These are phyloP conservation scores for Fusarium sp. DNA, from an alignment of 2,329 filamentous ascomycete genomes.

Conservation along the genomic window DNA sequence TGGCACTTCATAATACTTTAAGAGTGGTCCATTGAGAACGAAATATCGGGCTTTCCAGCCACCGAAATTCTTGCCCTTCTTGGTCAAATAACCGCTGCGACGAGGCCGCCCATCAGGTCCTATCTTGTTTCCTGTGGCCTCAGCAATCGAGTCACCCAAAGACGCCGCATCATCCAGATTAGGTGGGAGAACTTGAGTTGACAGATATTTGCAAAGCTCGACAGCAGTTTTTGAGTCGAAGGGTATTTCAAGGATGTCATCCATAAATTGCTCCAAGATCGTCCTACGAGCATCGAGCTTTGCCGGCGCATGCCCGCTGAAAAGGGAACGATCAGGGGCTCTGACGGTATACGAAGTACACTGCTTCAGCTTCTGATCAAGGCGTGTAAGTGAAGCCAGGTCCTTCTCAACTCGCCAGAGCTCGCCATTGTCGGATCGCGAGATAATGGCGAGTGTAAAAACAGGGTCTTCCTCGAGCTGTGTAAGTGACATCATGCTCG, in stretches of 20 bases:
- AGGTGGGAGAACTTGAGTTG: conserved; percentile 72
- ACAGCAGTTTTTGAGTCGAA: conserved; percentile 82
- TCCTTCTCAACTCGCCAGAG: conserved; percentile 97
- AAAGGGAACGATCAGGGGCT: conserved; percentile 86
- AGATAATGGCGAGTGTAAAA: conserved; percentile 89
- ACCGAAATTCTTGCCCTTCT: conserved; percentile 97
- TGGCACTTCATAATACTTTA: conserved; percentile 93
- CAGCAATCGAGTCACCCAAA: conserved; percentile 41
- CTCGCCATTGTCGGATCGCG: conserved; percentile 80
- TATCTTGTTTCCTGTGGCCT: conserved; percentile 54
- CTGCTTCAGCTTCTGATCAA: conserved; percentile 85
- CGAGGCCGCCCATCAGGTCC: conserved; percentile 75
- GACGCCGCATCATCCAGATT: conserved; percentile 68
- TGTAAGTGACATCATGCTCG: conserved; percentile 84
- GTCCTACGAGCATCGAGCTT: conserved; percentile 88
- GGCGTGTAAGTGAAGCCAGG: conserved; percentile 79
- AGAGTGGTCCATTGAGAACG: conserved; percentile 68
- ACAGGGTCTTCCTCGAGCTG: conserved; percentile 92
- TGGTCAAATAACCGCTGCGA: conserved; percentile 93
- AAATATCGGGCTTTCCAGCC: conserved; percentile 92
- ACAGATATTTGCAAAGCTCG: conserved; percentile 89
- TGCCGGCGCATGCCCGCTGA: conserved; percentile 92
- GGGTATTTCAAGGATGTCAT: conserved; percentile 84
- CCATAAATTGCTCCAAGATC: conserved; percentile 87
- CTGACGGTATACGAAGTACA: conserved; percentile 78